A percentile compares a stretch with the other conserved stretches of the same genome.
These are phyloP conservation scores for Lentinula raphanica DNA, from an alignment of 768 basidiomycete species.

Conservation along the genomic window DNA sequence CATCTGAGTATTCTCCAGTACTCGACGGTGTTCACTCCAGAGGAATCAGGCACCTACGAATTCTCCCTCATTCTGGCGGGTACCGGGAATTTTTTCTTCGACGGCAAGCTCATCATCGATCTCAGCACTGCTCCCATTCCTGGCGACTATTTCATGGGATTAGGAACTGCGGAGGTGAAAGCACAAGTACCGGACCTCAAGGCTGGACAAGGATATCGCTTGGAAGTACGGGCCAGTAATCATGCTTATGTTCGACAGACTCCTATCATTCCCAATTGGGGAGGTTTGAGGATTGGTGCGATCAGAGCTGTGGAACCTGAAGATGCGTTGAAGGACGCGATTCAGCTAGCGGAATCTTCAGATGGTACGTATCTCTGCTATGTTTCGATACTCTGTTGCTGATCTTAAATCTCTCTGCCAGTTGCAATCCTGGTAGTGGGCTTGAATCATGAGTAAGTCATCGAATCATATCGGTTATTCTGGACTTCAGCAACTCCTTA, in stretches of 20 bases:
- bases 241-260: constrained; percentile 28
- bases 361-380: constrained; percentile 27
- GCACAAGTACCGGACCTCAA: constrained; percentile 31
- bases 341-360: constrained; percentile 29
- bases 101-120: constrained; percentile 41
- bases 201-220: constrained; percentile 34
- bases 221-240: constrained; percentile 34
- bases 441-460: constrained; percentile 45
- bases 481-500: constrained; percentile 12
- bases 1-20: constrained; percentile 22
- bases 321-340: constrained; percentile 36
- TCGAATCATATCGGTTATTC: constrained; percentile 8
- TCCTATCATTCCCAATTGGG: constrained; percentile 33
- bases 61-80: constrained; percentile 42
- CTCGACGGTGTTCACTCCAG: constrained; percentile 40
- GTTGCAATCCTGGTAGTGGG: constrained; percentile 48
- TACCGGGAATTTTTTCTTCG: constrained; percentile 45
- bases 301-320: constrained; percentile 29
- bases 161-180: constrained; percentile 36
- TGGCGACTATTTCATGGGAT: constrained; percentile 38
- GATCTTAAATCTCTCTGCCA: neutral
- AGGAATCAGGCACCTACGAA: constrained; percentile 48
- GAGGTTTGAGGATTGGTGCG: constrained; percentile 34
- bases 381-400: neutral
- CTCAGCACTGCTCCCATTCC: constrained; percentile 32